phyloP scores from a whole-genome alignment of 768 basidiomycete genomes.

The Phylloporus sp. region DNA sequence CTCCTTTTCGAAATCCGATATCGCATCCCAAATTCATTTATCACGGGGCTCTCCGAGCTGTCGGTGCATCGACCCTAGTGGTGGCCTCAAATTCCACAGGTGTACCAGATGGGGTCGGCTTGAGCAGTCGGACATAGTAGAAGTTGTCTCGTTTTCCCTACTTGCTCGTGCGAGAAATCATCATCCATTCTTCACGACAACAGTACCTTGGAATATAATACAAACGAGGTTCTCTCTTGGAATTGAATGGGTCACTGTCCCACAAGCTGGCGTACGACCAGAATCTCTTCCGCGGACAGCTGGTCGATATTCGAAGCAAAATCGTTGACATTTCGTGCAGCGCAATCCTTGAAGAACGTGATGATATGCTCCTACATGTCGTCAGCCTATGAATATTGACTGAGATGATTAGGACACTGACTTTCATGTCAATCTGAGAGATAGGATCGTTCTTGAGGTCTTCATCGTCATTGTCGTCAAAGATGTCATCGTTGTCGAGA shows the following conservation, averaged over 20 bases:
- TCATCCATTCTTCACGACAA: neutral
- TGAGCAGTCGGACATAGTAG: neutral
- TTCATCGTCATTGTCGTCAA: conserved; percentile 76
- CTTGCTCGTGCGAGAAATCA: neutral
- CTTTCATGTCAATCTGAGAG: conserved; percentile 79
- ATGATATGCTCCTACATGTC: conserved; percentile 58
- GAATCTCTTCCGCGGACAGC: conserved; percentile 65
- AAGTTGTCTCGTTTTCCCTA: neutral
- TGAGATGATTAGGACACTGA: conserved; percentile 21
- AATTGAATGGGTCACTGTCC: conserved; percentile 16
- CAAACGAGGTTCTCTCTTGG: neutral
- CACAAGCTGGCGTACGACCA: conserved; percentile 56
- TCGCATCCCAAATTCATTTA: neutral
- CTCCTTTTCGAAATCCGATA: neutral
- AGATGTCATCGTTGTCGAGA: conserved; percentile 74
- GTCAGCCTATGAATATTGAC: conserved; percentile 16
- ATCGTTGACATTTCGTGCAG: conserved; percentile 54
- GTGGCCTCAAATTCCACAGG: neutral
- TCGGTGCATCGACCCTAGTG: neutral
- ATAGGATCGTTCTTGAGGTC: conserved; percentile 85
- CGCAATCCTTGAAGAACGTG: conserved; percentile 67
- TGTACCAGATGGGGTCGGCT: neutral
- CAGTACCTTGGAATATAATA: conserved; percentile 13
- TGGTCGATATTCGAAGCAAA: conserved; percentile 64
- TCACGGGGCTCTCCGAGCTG: neutral